Conservation (phyloP, 371 early-diverging fungal genomes). For the Mucor ambiguus region DNA sequence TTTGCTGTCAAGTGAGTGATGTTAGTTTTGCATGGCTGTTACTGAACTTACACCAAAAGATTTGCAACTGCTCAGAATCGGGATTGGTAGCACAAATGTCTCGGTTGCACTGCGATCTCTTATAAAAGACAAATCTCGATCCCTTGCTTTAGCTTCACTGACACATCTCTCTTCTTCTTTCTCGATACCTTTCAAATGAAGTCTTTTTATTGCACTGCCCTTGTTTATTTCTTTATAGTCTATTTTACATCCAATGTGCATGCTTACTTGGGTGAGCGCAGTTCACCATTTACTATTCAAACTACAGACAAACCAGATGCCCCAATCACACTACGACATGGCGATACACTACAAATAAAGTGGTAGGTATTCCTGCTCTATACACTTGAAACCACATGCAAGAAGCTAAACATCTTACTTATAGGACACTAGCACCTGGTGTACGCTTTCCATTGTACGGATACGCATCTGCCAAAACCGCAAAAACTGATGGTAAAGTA, state of each 20-base stretch:
- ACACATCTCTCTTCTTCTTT: not conserved
- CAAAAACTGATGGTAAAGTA: slow-evolving; percentile 21
- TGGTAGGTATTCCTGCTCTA: not conserved
- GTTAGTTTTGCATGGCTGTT: not conserved
- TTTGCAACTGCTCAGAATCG: not conserved
- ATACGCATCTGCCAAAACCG: slow-evolving; percentile 24
- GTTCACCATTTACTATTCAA: slow-evolving; percentile 4
- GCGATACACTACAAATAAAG: slow-evolving; percentile 14
- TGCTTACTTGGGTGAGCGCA: slow-evolving; percentile 3
- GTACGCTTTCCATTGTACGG: slow-evolving; percentile 25
- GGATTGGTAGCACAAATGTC: not conserved
- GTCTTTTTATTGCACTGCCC: not conserved
- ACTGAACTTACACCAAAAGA: not conserved
- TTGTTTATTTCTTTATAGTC: not conserved
- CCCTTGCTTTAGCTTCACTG: not conserved
- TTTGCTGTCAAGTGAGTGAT: too few relatives aligned
- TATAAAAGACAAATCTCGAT: not conserved
- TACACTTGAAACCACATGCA: too few relatives aligned
- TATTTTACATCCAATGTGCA: not conserved
- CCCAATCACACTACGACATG: not conserved
- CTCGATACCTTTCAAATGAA: not conserved
- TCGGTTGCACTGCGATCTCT: not conserved
- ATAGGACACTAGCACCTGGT: slow-evolving; percentile 20
- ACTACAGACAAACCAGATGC: not conserved
- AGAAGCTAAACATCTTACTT: not conserved